These are phyloP conservation scores for Isatis lusitanica DNA, from an alignment of 441 rosid species.

Conservation along the genomic window DNA sequence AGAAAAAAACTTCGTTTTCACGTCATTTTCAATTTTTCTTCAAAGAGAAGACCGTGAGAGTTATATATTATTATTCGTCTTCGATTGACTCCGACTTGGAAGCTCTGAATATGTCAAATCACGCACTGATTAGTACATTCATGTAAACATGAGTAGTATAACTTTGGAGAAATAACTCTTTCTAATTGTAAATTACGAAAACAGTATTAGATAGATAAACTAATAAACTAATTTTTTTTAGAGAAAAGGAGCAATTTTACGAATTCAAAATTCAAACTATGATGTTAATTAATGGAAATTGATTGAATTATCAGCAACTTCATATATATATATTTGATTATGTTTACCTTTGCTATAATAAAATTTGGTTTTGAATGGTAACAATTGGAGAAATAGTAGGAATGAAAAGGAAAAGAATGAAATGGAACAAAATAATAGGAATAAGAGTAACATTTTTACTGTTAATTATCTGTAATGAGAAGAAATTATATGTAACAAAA, in stretches of 20 bases:
- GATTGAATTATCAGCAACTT: neutral
- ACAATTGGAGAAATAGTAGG: too few relatives aligned
- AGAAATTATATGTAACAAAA: too few relatives aligned
- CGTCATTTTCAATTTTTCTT: neutral
- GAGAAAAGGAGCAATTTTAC: neutral
- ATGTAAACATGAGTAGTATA: neutral
- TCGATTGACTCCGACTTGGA: conserved; percentile 3
- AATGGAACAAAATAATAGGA: too few relatives aligned
- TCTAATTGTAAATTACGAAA: neutral
- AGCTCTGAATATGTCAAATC: conserved; percentile 27
- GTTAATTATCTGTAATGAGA: too few relatives aligned
- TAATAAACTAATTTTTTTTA: neutral
- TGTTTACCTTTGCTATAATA: neutral
- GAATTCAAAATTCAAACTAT: neutral
- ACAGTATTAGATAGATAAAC: neutral
- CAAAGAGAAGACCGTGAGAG: neutral
- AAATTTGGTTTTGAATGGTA: neutral
- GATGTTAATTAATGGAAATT: neutral
- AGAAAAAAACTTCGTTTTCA: neutral
- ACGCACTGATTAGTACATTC: neutral
- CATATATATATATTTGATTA: neutral
- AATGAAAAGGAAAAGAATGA: too few relatives aligned
- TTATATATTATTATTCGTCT: neutral
- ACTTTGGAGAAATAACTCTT: neutral
- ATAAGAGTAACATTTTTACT: too few relatives aligned